Percentiles rank a stretch among this genome's conserved stretches.
These are phyloP conservation scores for Trichoderma sp. DNA, from an alignment of 2,329 filamentous ascomycete genomes.

Conservation along the genomic window DNA sequence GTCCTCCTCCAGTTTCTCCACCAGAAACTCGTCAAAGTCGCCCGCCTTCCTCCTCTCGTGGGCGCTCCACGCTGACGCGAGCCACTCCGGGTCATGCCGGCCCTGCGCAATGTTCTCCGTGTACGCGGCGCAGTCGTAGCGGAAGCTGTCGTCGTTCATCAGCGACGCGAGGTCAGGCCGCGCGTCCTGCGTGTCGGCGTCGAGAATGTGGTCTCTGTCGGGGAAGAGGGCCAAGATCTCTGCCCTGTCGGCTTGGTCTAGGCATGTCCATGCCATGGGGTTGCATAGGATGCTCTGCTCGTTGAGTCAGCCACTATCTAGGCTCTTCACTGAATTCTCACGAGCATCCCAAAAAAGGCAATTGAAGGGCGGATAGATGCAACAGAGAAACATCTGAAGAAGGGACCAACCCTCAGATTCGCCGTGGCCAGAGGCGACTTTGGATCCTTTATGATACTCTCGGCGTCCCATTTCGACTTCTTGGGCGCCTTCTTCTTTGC, in stretches of 20 bases:
- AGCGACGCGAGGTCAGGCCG: slow-evolving; percentile 48
- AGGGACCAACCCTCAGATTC: slow-evolving; percentile 42
- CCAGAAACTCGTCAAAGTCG: slow-evolving; percentile 53
- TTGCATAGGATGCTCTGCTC: slow-evolving; percentile 43
- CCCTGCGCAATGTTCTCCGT: slow-evolving; percentile 51
- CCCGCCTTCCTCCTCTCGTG: slow-evolving; percentile 53
- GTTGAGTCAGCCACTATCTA: neutral
- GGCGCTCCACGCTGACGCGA: slow-evolving; percentile 54
- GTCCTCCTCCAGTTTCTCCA: slow-evolving; percentile 49
- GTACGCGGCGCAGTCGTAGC: slow-evolving; percentile 51
- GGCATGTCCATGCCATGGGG: slow-evolving; percentile 45
- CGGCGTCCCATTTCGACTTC: slow-evolving; percentile 43
- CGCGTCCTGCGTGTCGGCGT: slow-evolving; percentile 41
- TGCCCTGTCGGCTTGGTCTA: slow-evolving; percentile 40
- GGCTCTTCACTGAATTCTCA: neutral
- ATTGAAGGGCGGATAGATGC: neutral
- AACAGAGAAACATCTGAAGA: neutral
- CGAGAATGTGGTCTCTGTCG: slow-evolving; percentile 43
- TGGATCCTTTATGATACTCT: slow-evolving; percentile 42
- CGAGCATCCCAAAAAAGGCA: neutral
- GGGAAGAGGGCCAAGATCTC: slow-evolving; percentile 47
- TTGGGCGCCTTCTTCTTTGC: neutral
- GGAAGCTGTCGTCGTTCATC: slow-evolving; percentile 52
- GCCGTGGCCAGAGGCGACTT: slow-evolving; percentile 46
- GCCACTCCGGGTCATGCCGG: slow-evolving; percentile 56